Base-by-base conservation (phyloP, 441 rosid genomes). In the Pelargonium cotyledonis region DNA sequence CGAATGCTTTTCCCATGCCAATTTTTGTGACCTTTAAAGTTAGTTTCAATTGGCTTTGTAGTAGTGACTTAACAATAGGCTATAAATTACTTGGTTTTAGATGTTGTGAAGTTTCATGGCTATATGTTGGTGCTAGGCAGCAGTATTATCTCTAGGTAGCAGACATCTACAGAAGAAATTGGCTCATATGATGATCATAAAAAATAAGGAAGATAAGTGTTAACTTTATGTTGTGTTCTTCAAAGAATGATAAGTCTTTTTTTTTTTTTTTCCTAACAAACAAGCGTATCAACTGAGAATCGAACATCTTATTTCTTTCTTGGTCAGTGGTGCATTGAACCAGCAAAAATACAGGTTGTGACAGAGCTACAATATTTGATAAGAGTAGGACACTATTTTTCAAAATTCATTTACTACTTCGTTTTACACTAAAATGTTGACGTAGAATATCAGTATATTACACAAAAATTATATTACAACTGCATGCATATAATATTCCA, bases 31-130 rank as follows among this genome's bases (percentile, higher is more conserved):
- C 62, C 40, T 58, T 19, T 31, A 62, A 26, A 41, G 10, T 8
- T 57, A 57, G 21, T 15, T 57, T 57, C 3, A 1, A 15, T 57
- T 11, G 21, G 21, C 21, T 15, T 57, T 21, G 8, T 57, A 15
- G 1, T 6, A 5, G 23, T 15, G 11, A 5, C 11, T 57, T 15
- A 57, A 57, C 38, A 35, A 35, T 53, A 73, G 57, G 12, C 38
- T 31, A 69, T 8, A 68, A 47, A 65, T 26, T 29, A 61, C 23
- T 65, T 57, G 35, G 55, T 31, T 16, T 23, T 62, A 66, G 47
- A 66, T 60, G 53, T 71, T 63, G 15, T 46, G 71, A 60, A 51
- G 49, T 35, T 70, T 21, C 31, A 40, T 41, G 23, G 46, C 70
- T 49, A 5, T 18, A 8, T 21, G 18, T 53, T 15, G 1, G 47